These are phyloP conservation scores for Fraxinus albicans DNA, from an alignment of 305 asterid species.

Conservation along the genomic window DNA sequence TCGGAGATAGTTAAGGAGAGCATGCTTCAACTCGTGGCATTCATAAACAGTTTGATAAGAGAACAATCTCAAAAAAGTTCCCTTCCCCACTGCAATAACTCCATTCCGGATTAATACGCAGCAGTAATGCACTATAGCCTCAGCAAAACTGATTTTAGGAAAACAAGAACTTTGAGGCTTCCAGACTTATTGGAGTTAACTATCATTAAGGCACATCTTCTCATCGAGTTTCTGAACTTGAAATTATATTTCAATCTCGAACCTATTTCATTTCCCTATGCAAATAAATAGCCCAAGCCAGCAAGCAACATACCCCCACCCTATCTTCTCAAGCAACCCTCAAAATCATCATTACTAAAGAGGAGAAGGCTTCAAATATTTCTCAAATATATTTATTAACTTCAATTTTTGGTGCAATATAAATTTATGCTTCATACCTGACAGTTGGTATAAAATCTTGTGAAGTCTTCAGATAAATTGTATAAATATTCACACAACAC, in stretches of 20 bases:
- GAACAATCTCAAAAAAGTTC: background rate
- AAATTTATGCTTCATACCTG: slow-evolving; percentile 50
- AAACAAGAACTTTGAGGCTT: background rate
- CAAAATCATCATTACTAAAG: background rate
- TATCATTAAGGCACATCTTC: background rate
- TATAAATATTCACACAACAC: slow-evolving; percentile 77
- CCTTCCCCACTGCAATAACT: background rate
- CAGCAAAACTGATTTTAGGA: background rate
- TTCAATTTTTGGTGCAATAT: background rate
- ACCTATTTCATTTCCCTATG: background rate
- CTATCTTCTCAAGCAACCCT: background rate
- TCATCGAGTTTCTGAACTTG: background rate
- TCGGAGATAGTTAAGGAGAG: background rate
- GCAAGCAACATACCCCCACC: background rate
- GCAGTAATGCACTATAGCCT: background rate
- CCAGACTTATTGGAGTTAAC: background rate
- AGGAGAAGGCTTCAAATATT: background rate
- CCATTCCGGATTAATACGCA: background rate
- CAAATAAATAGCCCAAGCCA: background rate
- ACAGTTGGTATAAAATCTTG: slow-evolving; percentile 79
- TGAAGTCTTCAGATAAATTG: slow-evolving; percentile 83
- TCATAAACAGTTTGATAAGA: background rate
- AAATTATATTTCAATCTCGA: background rate
- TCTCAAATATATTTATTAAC: background rate
- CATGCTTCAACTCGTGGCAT: background rate